Base-by-base conservation (phyloP, 2,329 filamentous ascomycete genomes). In the Plenodomus biglobosus region DNA sequence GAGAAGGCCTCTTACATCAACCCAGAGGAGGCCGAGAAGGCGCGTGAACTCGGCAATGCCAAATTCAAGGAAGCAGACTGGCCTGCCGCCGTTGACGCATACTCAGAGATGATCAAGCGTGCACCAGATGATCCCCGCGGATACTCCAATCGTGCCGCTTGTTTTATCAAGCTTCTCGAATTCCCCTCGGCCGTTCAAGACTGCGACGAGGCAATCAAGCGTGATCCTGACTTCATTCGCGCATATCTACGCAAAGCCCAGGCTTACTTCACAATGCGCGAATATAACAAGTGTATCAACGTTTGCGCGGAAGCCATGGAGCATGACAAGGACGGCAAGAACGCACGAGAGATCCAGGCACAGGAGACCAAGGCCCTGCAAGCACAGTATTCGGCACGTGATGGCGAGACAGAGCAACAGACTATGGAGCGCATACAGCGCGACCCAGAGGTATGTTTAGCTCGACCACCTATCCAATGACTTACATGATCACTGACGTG, bases 41-140 rank as follows among this genome's bases (percentile, higher is more conserved):
- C 94, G 13, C 91, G 94, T 60, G 90, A 96, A 72, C 85, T 95
- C 50, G 94, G 94, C 38, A 96, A 96, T 76, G 84, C 89, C 74
- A 95, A 95, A 76, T 99, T 99, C 83, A 97, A 97, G 80, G 90
- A 91, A 65, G 86, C 83, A 24, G 92, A 99, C 75, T 97, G 92
- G 88, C 92, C 94, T 10, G 94, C 84, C 44, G 94, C 94, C 8
- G 92, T 99, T 21, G 91, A 90, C 38, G 90, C 92, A 1, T 99
- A 99, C 78, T 84, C 80, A 1, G 94, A 99, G 78, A 96, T 97
- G 92, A 88, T 88, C 74, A 96, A 96, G 82, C 91, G 94, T 49
- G 87, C 90, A 0, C 94, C 95, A 5, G 82, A 95, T 0, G 94
- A 99, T 69, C 87, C 94, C 35, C 86, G 95, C 62, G 92, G 94